Base-by-base conservation (phyloP, 2,329 filamentous ascomycete genomes). In the Apiospora marii region DNA sequence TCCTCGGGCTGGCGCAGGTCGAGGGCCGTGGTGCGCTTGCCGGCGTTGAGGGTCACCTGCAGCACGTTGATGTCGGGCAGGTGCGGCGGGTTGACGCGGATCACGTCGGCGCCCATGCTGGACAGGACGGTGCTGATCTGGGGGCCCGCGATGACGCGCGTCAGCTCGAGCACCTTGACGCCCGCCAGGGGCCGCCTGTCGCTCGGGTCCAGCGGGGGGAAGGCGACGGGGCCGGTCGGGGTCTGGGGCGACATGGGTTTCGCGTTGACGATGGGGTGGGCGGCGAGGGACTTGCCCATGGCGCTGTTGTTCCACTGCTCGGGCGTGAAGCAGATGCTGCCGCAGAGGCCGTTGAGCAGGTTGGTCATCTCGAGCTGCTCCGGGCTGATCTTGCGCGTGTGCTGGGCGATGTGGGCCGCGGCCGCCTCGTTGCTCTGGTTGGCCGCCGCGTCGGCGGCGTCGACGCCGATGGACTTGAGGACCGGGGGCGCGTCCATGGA, bases 111-210 rank as follows among this genome's bases (percentile, higher is more conserved):
- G 7, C 86, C 86, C 19, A 85, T 77, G 70, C 84, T 81, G 0
- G 85, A 83, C 0, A 87, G 77, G 4, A 83, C 79, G 3, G 83
- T 79, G 1, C 84, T 84, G n/a, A 86, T 81, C 34, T 82, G 81
- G 3, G 85, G 85, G 0, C 83, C 85, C 41, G 85, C 86, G 69
- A 87, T 87, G 51, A 87, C 81, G 4, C 85, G 79, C 16, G 83
- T 85, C 69, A 87, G 76, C 74, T 90, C 88, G 12, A 90, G 78
- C 1, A 90, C 84, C 72, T 84, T 85, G 74, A 87, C 78, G 0
- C 85, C 87, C 0, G 84, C 81, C 4, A 89, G 81, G 0, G 80
- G 84, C 4, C 83, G 75, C 68, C 75, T 75, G 68, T 83, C 80
- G 34, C 8, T 51, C 4, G 76, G 74, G 37, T 78, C 73, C 44